These are phyloP conservation scores for Clarkia xantiana DNA, from an alignment of 345 rosid genomes.

Conservation along the genomic window DNA sequence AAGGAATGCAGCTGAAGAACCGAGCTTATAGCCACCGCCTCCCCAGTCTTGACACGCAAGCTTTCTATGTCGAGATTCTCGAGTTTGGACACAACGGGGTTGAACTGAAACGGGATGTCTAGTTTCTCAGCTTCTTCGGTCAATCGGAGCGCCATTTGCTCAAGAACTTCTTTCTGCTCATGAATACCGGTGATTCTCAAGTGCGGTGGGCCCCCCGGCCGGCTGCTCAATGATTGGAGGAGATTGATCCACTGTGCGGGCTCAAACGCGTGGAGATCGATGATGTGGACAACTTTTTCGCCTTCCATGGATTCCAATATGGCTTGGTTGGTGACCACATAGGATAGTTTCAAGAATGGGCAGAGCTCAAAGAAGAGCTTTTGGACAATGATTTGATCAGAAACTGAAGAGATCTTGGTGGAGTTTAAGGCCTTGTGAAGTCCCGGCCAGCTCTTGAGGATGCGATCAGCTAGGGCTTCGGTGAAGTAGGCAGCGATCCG, in stretches of 20 bases:
- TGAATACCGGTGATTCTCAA: slow-evolving; percentile 64
- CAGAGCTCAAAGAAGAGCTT: slow-evolving; percentile 56
- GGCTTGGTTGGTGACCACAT: slow-evolving; percentile 53
- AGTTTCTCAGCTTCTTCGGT: slow-evolving; percentile 56
- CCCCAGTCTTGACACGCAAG: slow-evolving; percentile 56
- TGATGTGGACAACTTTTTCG: slow-evolving; percentile 62
- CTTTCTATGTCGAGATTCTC: slow-evolving; percentile 41
- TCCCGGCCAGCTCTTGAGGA: slow-evolving; percentile 61
- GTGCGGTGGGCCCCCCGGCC: slow-evolving; percentile 67
- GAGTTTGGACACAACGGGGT: slow-evolving; percentile 39
- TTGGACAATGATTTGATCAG: slow-evolving; percentile 38
- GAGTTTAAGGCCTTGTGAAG: slow-evolving; percentile 58
- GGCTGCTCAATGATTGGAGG: slow-evolving; percentile 34
- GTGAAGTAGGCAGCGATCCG: slow-evolving; percentile 68
- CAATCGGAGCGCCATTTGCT: slow-evolving; percentile 44
- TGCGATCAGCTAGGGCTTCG: slow-evolving; percentile 49
- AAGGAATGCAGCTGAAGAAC: slow-evolving; percentile 56
- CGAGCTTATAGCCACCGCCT: slow-evolving; percentile 60
- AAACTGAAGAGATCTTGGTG: slow-evolving; percentile 24
- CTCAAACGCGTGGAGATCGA: slow-evolving; percentile 44
- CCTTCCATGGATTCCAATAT: slow-evolving; percentile 61
- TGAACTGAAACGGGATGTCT: slow-evolving; percentile 63
- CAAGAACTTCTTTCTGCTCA: slow-evolving; percentile 47
- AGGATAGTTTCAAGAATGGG: slow-evolving; percentile 49
- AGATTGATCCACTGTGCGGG: slow-evolving; percentile 72